Evolutionary conservation across 192 early-diverging fungal genomes (phyloP), one percentile per base, ranked within the genome.

Genomic region (Podila minutissima): DNA sequence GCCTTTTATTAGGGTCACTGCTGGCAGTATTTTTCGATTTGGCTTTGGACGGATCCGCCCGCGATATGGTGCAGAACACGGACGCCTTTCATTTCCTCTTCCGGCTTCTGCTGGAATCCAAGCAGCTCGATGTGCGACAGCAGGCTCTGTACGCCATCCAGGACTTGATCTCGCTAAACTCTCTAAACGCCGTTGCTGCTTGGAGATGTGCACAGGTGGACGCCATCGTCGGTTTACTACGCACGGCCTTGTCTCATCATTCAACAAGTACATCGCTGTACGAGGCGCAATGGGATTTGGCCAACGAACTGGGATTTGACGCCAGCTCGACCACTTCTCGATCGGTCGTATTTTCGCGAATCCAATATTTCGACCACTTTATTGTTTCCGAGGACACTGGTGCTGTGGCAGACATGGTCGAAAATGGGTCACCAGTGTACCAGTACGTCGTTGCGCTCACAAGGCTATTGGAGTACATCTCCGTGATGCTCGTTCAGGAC

Each of bases 71-170:
- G 8, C 69, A 72, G 15, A 83, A 83, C 60, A 74, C 28, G 33
- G 83, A 78, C 53, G 74, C 72, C 29, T 68, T 62, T n/a, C 74
- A 83, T 46, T 76, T 83, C 29, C 50, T 83, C 11, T 78, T 83
- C 38, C 68, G 75, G 3, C 49, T 76, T 7, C 57, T 78, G 31
- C 50, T 83, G 22, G 64, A 72, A 22, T 83, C 83, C 1, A 78
- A 71, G 38, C 71, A 83, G 24, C 72, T 83, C 32, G 83, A 83
- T 67, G 48, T 83, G 4, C 75, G 83, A 15, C 83, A 83, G 46
- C 63, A 83, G 10, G 83, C 83, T 29, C 38, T 83, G 19, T 74
- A 78, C 60, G 67, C 71, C n/a, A 83, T 83, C 57, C 83, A 74
- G n/a, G 83, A 83, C 50, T 32, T 83, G 29, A 66, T 83, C 2